Base-by-base conservation (phyloP, 352 stramenopile species). In the Pelagophyceae sp. region DNA sequence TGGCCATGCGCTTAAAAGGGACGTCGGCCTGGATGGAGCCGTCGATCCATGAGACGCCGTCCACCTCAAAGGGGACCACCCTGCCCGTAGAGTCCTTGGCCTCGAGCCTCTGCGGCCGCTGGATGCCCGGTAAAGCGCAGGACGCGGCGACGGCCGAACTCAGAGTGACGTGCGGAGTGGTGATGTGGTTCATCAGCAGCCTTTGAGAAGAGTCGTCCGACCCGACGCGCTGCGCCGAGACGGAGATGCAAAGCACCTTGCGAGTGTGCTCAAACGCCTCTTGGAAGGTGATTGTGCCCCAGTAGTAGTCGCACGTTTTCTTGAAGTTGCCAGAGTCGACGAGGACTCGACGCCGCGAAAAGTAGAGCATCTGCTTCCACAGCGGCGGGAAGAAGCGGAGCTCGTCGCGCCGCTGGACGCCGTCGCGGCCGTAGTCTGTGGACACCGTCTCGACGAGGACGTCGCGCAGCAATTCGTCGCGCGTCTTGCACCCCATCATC, bases 221-320 rank as follows among this genome's bases (percentile, higher is more conserved):
- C 77, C 90, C 89, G 6, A 86, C 82, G 58, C 93, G 88, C 35
- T 87, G 94, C 17, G 92, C 91, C 0, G 91, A 95, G 0, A 97
- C 92, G 0, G 92, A 96, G 81, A 97, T 97, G 78, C 91, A 96
- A 65, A 97, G 89, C 82, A 96, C 89, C 37, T 94, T 94, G 2
- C 90, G 86, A 0, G 93, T 97, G 75, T 91, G 88, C 67, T 94
- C 84, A 83, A 92, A 97, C 6, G 93, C 93, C 82, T 97, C 93
- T 82, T 95, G 90, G 84, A 97, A 97, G 0, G 93, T 97, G 69
- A 85, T 88, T 75, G 82, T 87, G 35, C 87, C 88, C 80, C 91
- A 97, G 84, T 96, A 97, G 79, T 95, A 94, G 64, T 95, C 84
- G 61, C 91, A 96, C 6, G 90, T 96, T n/a, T 83, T 81, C 58